Evolutionary conservation across 163 green algal species (phyloP).

Genomic region (Volvox carteri): DNA sequence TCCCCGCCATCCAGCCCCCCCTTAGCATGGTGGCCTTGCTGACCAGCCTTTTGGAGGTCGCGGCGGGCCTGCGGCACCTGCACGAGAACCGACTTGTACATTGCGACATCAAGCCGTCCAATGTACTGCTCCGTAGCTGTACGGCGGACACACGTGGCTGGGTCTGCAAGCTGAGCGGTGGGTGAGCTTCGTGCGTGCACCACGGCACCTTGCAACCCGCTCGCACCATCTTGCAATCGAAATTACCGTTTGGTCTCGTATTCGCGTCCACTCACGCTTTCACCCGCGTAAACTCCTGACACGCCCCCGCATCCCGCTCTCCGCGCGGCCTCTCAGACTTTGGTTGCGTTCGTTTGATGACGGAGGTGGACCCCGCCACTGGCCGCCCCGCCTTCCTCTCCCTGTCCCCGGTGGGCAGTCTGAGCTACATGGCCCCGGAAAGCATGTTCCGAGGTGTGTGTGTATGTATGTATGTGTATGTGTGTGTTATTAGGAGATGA

Average conservation of each 20-base stretch:
- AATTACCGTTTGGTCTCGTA: no score
- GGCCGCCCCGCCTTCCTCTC: conserved; percentile 23
- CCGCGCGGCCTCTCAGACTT: conserved; percentile 1
- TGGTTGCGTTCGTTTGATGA: conserved; percentile 39
- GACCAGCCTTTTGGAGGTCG: conserved; percentile 62
- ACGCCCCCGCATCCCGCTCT: no score
- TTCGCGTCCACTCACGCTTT: no score
- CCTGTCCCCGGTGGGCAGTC: conserved; percentile 19
- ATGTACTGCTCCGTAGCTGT: conserved; percentile 37
- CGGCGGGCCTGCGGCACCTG: conserved; percentile 58
- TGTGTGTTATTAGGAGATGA: no score
- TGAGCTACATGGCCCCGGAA: conserved; percentile 38
- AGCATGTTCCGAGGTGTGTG: conserved; percentile 21
- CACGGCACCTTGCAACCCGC: no score
- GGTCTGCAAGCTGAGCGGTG: conserved; percentile 44
- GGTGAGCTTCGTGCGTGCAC: no score
- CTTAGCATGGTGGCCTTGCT: conserved; percentile 54
- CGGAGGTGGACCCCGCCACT: not conserved
- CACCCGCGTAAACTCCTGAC: no score
- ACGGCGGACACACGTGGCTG: conserved; percentile 20
- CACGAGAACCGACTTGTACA: conserved; percentile 61
- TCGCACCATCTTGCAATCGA: no score
- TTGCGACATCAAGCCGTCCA: conserved; percentile 60
- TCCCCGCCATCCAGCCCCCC: not conserved
- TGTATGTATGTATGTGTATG: no score